Conservation (phyloP, 768 basidiomycete genomes). For the Psilocybe azurescens region DNA sequence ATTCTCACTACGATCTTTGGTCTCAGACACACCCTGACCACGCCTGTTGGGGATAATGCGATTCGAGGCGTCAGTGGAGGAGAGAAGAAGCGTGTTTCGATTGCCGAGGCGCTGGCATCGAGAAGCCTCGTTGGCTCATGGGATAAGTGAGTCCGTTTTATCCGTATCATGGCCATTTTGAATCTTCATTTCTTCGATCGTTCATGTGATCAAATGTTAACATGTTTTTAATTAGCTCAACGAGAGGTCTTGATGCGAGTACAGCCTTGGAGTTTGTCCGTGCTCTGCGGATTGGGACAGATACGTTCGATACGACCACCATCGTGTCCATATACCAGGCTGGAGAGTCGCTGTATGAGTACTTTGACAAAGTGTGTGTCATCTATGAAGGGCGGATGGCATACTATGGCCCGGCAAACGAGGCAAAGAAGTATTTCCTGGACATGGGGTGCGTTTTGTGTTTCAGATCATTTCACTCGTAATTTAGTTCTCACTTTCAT, state of each 20-base stretch:
- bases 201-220: not conserved
- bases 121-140: slow-evolving; percentile 63
- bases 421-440: slow-evolving; percentile 75
- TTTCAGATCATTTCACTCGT: not conserved
- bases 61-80: slow-evolving; percentile 78
- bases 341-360: slow-evolving; percentile 64
- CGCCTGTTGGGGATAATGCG: slow-evolving; percentile 77
- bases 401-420: slow-evolving; percentile 72
- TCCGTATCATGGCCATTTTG: too few relatives aligned
- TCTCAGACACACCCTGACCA: slow-evolving; percentile 71
- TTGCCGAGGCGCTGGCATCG: slow-evolving; percentile 67
- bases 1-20: slow-evolving; percentile 76
- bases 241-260: slow-evolving; percentile 67
- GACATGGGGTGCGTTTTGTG: slow-evolving; percentile 48
- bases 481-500: not conserved
- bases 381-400: slow-evolving; percentile 76
- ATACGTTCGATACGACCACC: slow-evolving; percentile 57
- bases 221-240: slow-evolving; percentile 50
- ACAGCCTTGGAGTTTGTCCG: slow-evolving; percentile 78
- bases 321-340: slow-evolving; percentile 90
- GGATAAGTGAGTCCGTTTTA: slow-evolving; percentile 57
- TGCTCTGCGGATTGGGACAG: slow-evolving; percentile 67
- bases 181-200: not conserved
- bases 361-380: slow-evolving; percentile 84
- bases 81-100: slow-evolving; percentile 82